Percentiles rank a stretch among this genome's conserved stretches.
Evolutionary conservation across 192 early-diverging fungal genomes (phyloP).

Genomic region (Podila verticillata): DNA sequence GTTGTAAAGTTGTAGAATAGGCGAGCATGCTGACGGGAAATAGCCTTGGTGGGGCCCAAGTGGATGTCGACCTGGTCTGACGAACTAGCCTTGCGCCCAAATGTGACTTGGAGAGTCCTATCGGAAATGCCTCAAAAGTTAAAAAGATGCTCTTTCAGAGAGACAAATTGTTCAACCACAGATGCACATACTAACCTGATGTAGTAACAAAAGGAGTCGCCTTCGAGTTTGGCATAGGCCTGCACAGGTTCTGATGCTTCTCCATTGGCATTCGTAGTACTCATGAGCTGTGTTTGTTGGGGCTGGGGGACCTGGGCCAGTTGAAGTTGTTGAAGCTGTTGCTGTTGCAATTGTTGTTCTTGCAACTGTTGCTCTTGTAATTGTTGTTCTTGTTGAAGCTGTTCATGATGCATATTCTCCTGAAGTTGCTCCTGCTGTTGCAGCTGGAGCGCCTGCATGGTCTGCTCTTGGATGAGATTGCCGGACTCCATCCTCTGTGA

Average conservation of each 20-base stretch:
- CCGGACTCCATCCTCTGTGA: neutral
- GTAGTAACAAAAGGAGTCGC: constrained; percentile 84
- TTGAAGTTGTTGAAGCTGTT: constrained; percentile 8
- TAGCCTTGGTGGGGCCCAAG: constrained; percentile 82
- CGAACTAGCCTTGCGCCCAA: constrained; percentile 74
- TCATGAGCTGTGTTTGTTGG: constrained; percentile 1
- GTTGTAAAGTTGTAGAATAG: constrained; percentile 86
- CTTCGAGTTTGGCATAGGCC: constrained; percentile 92
- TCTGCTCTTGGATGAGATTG: constrained; percentile 9
- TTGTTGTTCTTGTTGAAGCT: constrained; percentile 1
- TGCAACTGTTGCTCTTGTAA: constrained; percentile 10
- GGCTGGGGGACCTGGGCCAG: constrained; percentile 6
- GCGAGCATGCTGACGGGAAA: constrained; percentile 86
- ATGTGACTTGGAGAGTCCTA: constrained; percentile 75
- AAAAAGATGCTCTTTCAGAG: neutral
- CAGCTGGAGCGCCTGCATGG: constrained; percentile 1
- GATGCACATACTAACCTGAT: constrained; percentile 52
- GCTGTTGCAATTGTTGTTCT: constrained; percentile 2
- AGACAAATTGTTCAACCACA: neutral
- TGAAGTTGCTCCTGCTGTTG: too few species aligned
- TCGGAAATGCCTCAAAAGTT: neutral
- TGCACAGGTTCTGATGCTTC: constrained; percentile 67
- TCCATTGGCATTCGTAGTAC: neutral
- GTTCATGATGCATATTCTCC: too few species aligned
- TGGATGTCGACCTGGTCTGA: constrained; percentile 83